Conservation (phyloP, 2,329 filamentous ascomycete genomes). For the Colletotrichum echinochloae region DNA sequence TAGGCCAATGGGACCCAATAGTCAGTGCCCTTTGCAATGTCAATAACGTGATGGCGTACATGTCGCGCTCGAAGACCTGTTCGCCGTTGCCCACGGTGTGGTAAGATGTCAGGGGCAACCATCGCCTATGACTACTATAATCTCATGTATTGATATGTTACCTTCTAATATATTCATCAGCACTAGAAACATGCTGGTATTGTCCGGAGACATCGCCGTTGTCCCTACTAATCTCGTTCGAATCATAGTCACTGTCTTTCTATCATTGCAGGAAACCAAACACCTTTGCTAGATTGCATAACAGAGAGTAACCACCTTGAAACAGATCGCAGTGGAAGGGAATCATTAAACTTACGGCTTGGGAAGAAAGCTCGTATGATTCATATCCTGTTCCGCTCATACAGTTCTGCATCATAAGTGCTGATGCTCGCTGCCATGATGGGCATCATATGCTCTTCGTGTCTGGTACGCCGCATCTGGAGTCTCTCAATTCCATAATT, state of each 20-base stretch:
- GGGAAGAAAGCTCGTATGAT: neutral
- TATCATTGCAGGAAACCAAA: neutral
- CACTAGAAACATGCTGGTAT: neutral
- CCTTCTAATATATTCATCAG: neutral
- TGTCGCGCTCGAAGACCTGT: neutral
- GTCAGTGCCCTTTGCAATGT: neutral
- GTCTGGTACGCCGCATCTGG: too few species aligned
- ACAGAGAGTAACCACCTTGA: neutral
- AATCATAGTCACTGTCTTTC: neutral
- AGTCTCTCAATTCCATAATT: neutral
- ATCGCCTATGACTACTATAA: neutral
- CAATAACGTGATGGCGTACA: neutral
- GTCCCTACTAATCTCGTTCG: neutral
- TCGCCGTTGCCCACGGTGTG: neutral
- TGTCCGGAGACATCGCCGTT: neutral
- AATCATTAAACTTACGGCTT: neutral
- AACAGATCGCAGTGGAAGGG: neutral
- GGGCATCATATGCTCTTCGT: too few species aligned
- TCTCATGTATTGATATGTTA: neutral
- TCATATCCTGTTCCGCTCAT: neutral
- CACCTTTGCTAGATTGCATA: neutral
- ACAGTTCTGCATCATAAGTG: neutral
- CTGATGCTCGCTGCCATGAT: neutral
- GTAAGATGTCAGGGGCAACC: neutral
- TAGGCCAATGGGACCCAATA: neutral